Percentiles rank a stretch among this genome's conserved stretches.
Evolutionary conservation across 2,329 filamentous ascomycete species (phyloP).

Genomic region (Calonectria fujianensis): DNA sequence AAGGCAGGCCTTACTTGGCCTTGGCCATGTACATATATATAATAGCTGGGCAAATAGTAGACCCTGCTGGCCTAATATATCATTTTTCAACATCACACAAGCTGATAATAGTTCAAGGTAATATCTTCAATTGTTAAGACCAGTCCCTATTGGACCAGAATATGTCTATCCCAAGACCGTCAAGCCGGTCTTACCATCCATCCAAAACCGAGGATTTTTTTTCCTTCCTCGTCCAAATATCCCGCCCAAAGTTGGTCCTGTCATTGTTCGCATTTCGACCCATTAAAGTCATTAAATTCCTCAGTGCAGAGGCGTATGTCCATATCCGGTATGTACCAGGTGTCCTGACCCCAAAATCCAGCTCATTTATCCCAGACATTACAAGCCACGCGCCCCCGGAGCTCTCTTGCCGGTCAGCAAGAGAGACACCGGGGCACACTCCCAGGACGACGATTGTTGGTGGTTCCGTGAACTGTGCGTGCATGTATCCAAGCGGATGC

Average conservation of each 20-base stretch:
- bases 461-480: constrained; percentile 9
- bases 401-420: neutral
- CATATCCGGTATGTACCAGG: constrained; percentile 44
- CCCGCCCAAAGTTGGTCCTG: constrained; percentile 34
- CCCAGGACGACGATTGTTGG: neutral
- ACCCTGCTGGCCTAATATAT: neutral
- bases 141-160: constrained; percentile 22
- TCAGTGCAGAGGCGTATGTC: constrained; percentile 38
- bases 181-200: neutral
- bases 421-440: neutral
- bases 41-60: neutral
- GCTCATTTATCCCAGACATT: constrained; percentile 21
- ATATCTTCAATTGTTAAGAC: constrained; percentile 21
- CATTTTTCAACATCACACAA: neutral
- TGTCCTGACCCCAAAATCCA: constrained; percentile 29
- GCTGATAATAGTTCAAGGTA: neutral
- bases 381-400: constrained; percentile 3
- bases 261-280: constrained; percentile 47
- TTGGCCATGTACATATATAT: neutral
- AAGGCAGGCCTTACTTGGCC: too few relatives aligned
- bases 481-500: constrained; percentile 20
- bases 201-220: constrained; percentile 12
- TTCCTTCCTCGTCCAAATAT: constrained; percentile 20
- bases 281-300: constrained; percentile 50
- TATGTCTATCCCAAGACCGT: constrained; percentile 26